Percentiles rank a stretch among this genome's conserved stretches.
These are phyloP conservation scores for Aspergillaceae sp. DNA, from an alignment of 2,329 filamentous ascomycete genomes.

Conservation along the genomic window DNA sequence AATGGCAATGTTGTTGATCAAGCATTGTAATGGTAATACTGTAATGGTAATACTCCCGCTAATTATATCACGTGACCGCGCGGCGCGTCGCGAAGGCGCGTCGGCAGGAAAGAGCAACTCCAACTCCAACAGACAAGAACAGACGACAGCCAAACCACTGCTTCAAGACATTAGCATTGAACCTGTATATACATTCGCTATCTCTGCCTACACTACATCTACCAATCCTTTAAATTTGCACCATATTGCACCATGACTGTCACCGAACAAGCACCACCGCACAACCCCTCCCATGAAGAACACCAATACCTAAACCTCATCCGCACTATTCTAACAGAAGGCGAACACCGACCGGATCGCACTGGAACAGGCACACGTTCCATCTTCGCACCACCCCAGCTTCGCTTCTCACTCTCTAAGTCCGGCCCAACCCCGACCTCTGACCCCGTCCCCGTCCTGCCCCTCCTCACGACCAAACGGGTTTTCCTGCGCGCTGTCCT, in stretches of 20 bases:
- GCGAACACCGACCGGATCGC: conserved; percentile 82
- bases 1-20: neutral
- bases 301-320: conserved; percentile 89
- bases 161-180: too few species aligned
- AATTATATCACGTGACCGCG: conserved; percentile 16
- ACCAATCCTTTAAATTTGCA: too few species aligned
- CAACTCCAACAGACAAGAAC: neutral
- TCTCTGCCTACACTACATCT: too few species aligned
- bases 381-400: conserved; percentile 75
- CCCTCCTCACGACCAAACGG: conserved; percentile 93
- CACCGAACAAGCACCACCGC: conserved; percentile 7
- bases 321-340: conserved; percentile 67
- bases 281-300: conserved; percentile 61
- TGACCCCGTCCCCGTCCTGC: conserved; percentile 57
- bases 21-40: too few species aligned
- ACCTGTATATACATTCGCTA: conserved; percentile 2
- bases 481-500: conserved; percentile 88
- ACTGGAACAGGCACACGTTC: conserved; percentile 91
- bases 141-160: neutral
- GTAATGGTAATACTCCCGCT: too few species aligned
- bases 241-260: neutral
- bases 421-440: conserved; percentile 33
- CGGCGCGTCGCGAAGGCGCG: conserved; percentile 21
- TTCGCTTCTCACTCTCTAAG: conserved; percentile 75
- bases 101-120: conserved; percentile 1